Conservation (phyloP, 169 alveolate species). For the Theileria sp. region DNA sequence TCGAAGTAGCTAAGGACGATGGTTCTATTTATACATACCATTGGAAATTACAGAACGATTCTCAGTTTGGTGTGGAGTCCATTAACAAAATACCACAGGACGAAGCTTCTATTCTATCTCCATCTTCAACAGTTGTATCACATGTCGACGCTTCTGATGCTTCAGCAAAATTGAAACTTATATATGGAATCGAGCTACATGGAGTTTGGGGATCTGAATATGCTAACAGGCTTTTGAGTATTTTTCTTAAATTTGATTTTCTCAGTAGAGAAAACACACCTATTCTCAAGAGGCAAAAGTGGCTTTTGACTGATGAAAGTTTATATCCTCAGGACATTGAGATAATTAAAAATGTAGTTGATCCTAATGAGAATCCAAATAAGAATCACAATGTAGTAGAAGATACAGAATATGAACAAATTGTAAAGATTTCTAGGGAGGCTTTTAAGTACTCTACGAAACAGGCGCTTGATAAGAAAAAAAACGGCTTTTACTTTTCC, state of each 20-base stretch:
- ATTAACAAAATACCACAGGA: conserved; percentile 57
- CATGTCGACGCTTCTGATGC: conserved; percentile 71
- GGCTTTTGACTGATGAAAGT: conserved; percentile 69
- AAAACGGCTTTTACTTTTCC: conserved; percentile 70
- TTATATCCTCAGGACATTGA: conserved; percentile 67
- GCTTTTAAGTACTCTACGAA: conserved; percentile 71
- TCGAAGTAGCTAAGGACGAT: conserved; percentile 36
- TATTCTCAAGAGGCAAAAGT: conserved; percentile 37
- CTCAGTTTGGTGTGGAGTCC: conserved; percentile 71
- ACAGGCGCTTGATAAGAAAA: conserved; percentile 53
- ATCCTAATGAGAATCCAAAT: neutral
- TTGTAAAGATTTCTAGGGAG: conserved; percentile 65
- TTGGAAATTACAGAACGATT: conserved; percentile 68
- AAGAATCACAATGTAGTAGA: conserved; percentile 24
- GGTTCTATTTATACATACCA: conserved; percentile 53
- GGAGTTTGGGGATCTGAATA: conserved; percentile 80
- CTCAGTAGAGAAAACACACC: conserved; percentile 29
- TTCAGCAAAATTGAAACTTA: conserved; percentile 68
- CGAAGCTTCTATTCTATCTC: conserved; percentile 72
- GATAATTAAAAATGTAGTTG: conserved; percentile 15
- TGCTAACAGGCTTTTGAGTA: conserved; percentile 65
- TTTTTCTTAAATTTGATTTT: conserved; percentile 58
- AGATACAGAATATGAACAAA: conserved; percentile 50
- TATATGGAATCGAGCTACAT: conserved; percentile 70
- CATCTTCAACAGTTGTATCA: conserved; percentile 48